Evolutionary conservation across 495 filamentous ascomycete species (phyloP).

Genomic region (Pyrenopolyporus hunteri): DNA sequence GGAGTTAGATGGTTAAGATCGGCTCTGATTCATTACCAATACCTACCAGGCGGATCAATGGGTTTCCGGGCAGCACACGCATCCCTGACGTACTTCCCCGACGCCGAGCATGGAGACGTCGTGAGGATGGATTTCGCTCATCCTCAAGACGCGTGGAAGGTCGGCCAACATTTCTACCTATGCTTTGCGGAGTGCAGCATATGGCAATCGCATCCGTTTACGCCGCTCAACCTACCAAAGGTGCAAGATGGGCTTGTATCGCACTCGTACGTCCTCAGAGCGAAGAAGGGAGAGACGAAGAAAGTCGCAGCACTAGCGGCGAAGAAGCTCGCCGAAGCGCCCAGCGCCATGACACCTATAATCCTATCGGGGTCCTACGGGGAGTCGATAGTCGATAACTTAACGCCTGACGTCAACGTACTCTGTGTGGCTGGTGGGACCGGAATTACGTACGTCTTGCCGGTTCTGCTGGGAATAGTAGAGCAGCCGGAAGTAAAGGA

Average conservation of each 20-base stretch:
- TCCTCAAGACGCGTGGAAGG: conserved; percentile 60
- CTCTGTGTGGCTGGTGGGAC: conserved; percentile 69
- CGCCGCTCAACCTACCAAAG: conserved; percentile 58
- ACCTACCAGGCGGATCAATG: conserved; percentile 43
- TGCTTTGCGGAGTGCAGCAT: conserved; percentile 64
- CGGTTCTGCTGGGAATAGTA: conserved; percentile 55
- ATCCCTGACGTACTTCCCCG: conserved; percentile 52
- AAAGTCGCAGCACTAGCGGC: conserved; percentile 54
- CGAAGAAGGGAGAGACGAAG: conserved; percentile 65
- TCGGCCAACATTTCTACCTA: conserved; percentile 72
- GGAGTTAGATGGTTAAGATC: conserved; percentile 56
- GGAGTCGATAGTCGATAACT: conserved; percentile 49
- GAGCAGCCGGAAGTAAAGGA: conserved; percentile 39
- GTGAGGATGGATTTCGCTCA: conserved; percentile 63
- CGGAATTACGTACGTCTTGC: conserved; percentile 67
- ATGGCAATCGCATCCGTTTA: conserved; percentile 75
- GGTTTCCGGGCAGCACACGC: conserved; percentile 60
- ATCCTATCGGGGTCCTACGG: conserved; percentile 67
- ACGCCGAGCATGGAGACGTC: conserved; percentile 58
- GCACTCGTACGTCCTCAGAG: conserved; percentile 68
- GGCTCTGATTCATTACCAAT: conserved; percentile 59
- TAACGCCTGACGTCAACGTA: conserved; percentile 57
- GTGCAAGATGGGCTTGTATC: conserved; percentile 41
- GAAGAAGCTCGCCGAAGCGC: conserved; percentile 37
- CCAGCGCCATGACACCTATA: conserved; percentile 51